Conservation (phyloP, 2,329 filamentous ascomycete species). For the Penicillium capsulatum region DNA sequence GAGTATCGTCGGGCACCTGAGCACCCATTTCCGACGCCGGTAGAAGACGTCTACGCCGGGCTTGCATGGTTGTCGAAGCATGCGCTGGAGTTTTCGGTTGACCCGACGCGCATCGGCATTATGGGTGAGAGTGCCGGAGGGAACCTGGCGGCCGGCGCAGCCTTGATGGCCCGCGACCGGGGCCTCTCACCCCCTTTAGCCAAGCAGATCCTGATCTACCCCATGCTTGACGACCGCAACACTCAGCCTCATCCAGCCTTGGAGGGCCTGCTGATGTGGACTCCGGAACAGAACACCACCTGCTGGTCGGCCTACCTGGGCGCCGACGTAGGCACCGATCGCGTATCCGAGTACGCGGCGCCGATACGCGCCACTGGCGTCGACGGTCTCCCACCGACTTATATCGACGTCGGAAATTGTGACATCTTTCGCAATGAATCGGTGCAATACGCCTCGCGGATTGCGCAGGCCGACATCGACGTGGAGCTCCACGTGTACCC, state of each 20-base stretch:
- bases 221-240: conserved; percentile 48
- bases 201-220: conserved; percentile 45
- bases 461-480: conserved; percentile 43
- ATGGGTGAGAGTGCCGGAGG: conserved; percentile 46
- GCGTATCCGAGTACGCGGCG: conserved; percentile 36
- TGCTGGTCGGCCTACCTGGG: conserved; percentile 45
- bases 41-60: conserved; percentile 27
- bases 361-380: conserved; percentile 36
- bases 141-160: conserved; percentile 39
- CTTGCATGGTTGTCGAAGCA: conserved; percentile 40
- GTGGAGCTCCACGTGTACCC: conserved; percentile 46
- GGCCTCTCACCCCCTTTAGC: conserved; percentile 28
- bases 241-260: conserved; percentile 32
- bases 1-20: conserved; percentile 28
- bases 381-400: conserved; percentile 42
- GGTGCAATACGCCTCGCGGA: conserved; percentile 38
- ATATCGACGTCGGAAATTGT: conserved; percentile 44
- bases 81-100: conserved; percentile 40
- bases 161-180: conserved; percentile 38
- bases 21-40: conserved; percentile 18
- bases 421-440: conserved; percentile 45
- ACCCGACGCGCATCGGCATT: conserved; percentile 39
- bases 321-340: conserved; percentile 28
- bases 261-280: conserved; percentile 36
- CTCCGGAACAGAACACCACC: conserved; percentile 36